A percentile compares a stretch with the other conserved stretches of the same genome.
These are phyloP conservation scores for Gossypium trilobum DNA, from an alignment of 441 rosid species.

Conservation along the genomic window DNA sequence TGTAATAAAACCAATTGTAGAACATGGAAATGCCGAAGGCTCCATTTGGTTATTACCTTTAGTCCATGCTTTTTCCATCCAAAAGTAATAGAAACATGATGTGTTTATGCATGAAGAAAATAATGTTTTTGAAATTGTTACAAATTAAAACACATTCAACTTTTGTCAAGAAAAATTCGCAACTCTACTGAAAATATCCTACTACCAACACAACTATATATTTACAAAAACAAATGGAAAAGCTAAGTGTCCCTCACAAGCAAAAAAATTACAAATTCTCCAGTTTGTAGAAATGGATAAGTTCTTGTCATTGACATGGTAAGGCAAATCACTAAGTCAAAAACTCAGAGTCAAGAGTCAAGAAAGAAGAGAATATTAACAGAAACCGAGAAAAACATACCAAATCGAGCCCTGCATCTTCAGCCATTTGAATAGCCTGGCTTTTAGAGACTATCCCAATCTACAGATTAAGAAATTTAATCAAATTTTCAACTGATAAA, in stretches of 20 bases:
- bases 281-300: not conserved
- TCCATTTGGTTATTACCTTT: not conserved
- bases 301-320: not conserved
- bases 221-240: not conserved
- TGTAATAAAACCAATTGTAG: not conserved
- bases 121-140: not conserved
- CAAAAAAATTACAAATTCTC: not conserved
- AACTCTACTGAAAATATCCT: not conserved
- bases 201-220: not conserved
- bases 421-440: slow-evolving; percentile 79
- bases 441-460: slow-evolving; percentile 64
- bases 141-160: not conserved
- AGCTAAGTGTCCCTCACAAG: not conserved
- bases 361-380: not conserved
- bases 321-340: not conserved
- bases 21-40: not conserved
- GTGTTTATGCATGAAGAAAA: not conserved
- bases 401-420: slow-evolving; percentile 75
- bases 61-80: not conserved
- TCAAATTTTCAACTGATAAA: not conserved
- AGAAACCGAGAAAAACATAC: slow-evolving; percentile 28
- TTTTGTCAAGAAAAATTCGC: not conserved
- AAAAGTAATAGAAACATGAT: not conserved
- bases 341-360: not conserved
- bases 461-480: slow-evolving; percentile 27